phyloP scores from a whole-genome alignment of 768 basidiomycete species.

The Dentipellis sp. region DNA sequence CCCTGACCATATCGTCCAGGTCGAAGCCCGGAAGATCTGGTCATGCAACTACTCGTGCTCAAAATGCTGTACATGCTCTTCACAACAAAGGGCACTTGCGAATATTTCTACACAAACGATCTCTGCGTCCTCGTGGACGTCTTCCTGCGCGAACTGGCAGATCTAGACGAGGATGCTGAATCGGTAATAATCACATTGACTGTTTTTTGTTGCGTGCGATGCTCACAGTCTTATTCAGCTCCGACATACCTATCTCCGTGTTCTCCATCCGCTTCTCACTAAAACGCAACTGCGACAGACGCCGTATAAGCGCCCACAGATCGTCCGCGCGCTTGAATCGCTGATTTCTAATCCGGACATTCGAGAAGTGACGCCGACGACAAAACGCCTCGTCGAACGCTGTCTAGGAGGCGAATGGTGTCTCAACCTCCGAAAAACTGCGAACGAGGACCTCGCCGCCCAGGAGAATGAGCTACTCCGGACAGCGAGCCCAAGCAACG shows the following conservation, averaged over 20 bases:
- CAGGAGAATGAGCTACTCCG: conserved; percentile 11
- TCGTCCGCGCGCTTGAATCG: conserved; percentile 74
- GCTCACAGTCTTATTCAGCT: conserved; percentile 35
- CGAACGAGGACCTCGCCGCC: neutral
- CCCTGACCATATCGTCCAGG: conserved; percentile 32
- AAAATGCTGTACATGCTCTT: conserved; percentile 94
- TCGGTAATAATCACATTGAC: conserved; percentile 47
- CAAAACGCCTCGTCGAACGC: conserved; percentile 83
- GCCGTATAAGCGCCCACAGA: conserved; percentile 89
- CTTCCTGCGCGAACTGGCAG: conserved; percentile 86
- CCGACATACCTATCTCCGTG: conserved; percentile 94
- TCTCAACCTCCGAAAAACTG: conserved; percentile 47
- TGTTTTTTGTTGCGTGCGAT: neutral
- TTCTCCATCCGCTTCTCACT: conserved; percentile 88
- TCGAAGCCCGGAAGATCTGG: conserved; percentile 81
- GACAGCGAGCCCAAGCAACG: conserved; percentile 18
- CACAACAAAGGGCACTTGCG: conserved; percentile 84
- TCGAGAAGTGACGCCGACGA: conserved; percentile 79
- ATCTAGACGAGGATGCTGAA: conserved; percentile 90
- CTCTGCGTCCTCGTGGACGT: conserved; percentile 94
- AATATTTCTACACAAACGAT: conserved; percentile 98
- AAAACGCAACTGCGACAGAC: conserved; percentile 81
- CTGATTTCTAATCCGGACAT: conserved; percentile 67
- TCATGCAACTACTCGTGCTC: conserved; percentile 89
- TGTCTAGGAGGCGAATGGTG: conserved; percentile 88